A percentile compares a stretch with the other conserved stretches of the same genome.
Conservation (phyloP, 176 grass and related monocot species). For the Musa acuminata region DNA sequence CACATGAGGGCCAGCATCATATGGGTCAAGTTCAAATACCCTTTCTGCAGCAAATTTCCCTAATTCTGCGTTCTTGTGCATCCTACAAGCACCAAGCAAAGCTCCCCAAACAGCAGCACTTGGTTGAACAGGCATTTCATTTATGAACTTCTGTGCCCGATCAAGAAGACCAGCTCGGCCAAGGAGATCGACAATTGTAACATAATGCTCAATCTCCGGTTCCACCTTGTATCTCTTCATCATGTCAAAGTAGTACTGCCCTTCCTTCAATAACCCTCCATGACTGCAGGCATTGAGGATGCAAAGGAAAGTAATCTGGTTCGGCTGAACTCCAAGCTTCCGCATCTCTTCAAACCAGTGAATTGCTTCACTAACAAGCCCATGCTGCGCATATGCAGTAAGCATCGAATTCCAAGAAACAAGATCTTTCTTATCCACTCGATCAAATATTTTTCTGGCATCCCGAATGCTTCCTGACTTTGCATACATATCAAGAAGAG, state of each 20-base stretch:
- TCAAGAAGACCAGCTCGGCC: constrained; percentile 47
- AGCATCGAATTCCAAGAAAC: constrained; percentile 78
- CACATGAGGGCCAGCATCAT: constrained; percentile 51
- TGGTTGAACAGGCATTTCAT: constrained; percentile 51
- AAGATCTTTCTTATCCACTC: constrained; percentile 36
- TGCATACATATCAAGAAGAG: constrained; percentile 63
- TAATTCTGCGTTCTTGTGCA: constrained; percentile 50
- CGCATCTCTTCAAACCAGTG: constrained; percentile 49
- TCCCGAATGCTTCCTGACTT: constrained; percentile 55
- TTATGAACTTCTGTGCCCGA: constrained; percentile 40
- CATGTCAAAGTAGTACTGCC: constrained; percentile 50
- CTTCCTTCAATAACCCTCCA: constrained; percentile 56
- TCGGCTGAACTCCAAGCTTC: constrained; percentile 39
- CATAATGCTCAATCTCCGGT: constrained; percentile 51
- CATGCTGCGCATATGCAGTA: constrained; percentile 49
- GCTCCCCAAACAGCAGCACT: constrained; percentile 73
- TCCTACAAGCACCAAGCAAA: constrained; percentile 66
- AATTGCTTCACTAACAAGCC: constrained; percentile 40
- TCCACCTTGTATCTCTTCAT: constrained; percentile 44
- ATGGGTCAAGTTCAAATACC: constrained; percentile 60
- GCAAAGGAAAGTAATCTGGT: constrained; percentile 49
- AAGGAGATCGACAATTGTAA: constrained; percentile 51
- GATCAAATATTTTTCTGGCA: constrained; percentile 54
- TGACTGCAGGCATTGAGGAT: constrained; percentile 57
- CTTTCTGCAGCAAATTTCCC: constrained; percentile 41